Conservation (phyloP, 345 rosid genomes). For the Lumnitzera littorea region DNA sequence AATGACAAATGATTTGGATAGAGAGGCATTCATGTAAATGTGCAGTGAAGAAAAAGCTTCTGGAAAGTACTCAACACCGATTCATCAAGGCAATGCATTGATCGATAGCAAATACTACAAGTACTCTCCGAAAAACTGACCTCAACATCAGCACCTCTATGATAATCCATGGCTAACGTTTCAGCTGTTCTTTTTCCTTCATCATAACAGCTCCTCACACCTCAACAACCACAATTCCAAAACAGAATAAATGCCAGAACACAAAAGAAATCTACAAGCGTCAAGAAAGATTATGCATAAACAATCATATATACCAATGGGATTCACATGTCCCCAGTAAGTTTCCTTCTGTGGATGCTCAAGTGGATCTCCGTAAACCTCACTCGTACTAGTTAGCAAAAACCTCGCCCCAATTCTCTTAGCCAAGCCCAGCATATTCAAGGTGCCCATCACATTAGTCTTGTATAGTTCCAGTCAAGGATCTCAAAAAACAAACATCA, state of each 20-base stretch:
- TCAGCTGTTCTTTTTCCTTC: constrained; percentile 99
- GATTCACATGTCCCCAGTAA: constrained; percentile 98
- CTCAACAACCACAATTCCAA: constrained; percentile 24
- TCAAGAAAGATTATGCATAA: constrained; percentile 2
- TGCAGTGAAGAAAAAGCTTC: too few species aligned
- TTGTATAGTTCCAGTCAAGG: constrained; percentile 62
- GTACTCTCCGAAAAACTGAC: constrained; percentile 21
- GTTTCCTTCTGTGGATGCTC: constrained; percentile 99
- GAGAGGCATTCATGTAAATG: too few species aligned
- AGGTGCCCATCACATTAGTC: constrained; percentile 99
- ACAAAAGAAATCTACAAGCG: constrained; percentile 4
- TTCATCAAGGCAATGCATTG: too few species aligned
- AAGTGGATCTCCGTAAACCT: constrained; percentile 98
- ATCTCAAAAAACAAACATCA: constrained; percentile 19
- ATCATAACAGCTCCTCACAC: constrained; percentile 96
- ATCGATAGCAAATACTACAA: too few species aligned
- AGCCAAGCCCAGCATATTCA: constrained; percentile 96
- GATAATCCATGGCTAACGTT: constrained; percentile 93
- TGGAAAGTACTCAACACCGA: too few species aligned
- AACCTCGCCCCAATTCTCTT: constrained; percentile 98
- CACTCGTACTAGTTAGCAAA: constrained; percentile 95
- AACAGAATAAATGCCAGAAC: background rate
- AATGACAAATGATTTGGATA: too few species aligned
- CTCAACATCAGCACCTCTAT: constrained; percentile 93
- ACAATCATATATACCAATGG: constrained; percentile 48